These are phyloP conservation scores for Papiliotrema terrestris DNA, from an alignment of 1,284 basidiomycete genomes.

Conservation along the genomic window DNA sequence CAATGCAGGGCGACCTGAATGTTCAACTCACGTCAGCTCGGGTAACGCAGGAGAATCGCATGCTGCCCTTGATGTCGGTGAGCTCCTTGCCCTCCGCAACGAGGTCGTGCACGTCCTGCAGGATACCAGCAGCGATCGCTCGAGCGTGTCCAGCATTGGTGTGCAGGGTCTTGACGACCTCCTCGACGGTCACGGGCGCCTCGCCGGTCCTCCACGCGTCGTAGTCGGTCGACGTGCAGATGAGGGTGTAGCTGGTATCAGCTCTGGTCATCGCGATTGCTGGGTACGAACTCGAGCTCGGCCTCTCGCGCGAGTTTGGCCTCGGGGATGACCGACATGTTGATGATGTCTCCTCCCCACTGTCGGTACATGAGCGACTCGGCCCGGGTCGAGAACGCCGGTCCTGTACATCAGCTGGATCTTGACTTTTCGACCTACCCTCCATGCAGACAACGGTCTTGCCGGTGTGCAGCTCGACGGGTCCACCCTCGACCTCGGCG, in stretches of 20 bases:
- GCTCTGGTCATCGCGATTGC: background rate
- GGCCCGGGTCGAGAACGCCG: slow-evolving; percentile 69
- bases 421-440: slow-evolving; percentile 60
- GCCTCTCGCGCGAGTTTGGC: slow-evolving; percentile 93
- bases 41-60: slow-evolving; percentile 84
- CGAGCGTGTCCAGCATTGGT: slow-evolving; percentile 81
- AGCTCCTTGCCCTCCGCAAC: slow-evolving; percentile 57
- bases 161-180: slow-evolving; percentile 78
- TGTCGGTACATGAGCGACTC: slow-evolving; percentile 91
- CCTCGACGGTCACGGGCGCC: slow-evolving; percentile 76
- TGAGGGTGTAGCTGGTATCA: slow-evolving; percentile 70
- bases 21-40: slow-evolving; percentile 50
- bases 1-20: background rate
- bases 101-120: slow-evolving; percentile 70
- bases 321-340: slow-evolving; percentile 92
- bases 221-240: slow-evolving; percentile 87
- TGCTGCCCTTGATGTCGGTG: slow-evolving; percentile 67
- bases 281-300: slow-evolving; percentile 69
- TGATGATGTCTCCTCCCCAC: slow-evolving; percentile 92
- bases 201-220: slow-evolving; percentile 81
- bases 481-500: slow-evolving; percentile 54
- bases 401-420: slow-evolving; percentile 22
- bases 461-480: slow-evolving; percentile 66
- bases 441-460: slow-evolving; percentile 97
- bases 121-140: slow-evolving; percentile 61